Conservation (phyloP, 257 asterid genomes). For the Solanum lycopersicoides region DNA sequence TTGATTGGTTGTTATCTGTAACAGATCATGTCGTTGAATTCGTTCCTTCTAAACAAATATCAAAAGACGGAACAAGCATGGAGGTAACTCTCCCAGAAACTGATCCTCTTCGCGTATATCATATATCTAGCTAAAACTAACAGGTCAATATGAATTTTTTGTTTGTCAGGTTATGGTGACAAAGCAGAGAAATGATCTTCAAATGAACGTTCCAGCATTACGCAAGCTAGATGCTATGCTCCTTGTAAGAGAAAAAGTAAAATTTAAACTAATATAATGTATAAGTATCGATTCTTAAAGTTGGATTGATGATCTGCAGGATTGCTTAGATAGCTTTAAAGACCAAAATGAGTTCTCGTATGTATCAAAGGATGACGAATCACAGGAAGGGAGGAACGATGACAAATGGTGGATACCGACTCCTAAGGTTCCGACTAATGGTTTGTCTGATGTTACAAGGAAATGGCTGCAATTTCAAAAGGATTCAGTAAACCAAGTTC, state of each 20-base stretch:
- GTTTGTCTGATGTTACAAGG: slow-evolving; percentile 60
- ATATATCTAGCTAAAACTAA: background rate
- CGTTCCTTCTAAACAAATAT: slow-evolving; percentile 62
- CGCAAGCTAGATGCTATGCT: slow-evolving; percentile 83
- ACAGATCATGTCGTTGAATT: slow-evolving; percentile 87
- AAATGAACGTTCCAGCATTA: slow-evolving; percentile 75
- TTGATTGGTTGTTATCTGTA: slow-evolving; percentile 86
- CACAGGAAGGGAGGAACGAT: slow-evolving; percentile 27
- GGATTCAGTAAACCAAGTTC: slow-evolving; percentile 81
- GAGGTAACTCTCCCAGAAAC: slow-evolving; percentile 35
- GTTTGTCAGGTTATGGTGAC: slow-evolving; percentile 63
- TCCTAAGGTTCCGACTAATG: slow-evolving; percentile 68
- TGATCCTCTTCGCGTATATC: background rate
- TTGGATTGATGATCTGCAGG: slow-evolving; percentile 29
- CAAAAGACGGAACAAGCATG: slow-evolving; percentile 65
- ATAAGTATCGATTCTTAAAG: background rate
- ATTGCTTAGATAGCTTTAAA: slow-evolving; percentile 79
- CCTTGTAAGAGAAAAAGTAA: slow-evolving; percentile 35
- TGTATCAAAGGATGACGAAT: slow-evolving; percentile 26
- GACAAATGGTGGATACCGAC: slow-evolving; percentile 96
- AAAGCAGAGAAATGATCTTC: slow-evolving; percentile 68
- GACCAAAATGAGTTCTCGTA: slow-evolving; percentile 73
- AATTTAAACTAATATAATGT: background rate
- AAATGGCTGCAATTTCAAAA: slow-evolving; percentile 78
- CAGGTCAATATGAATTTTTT: background rate